Evolutionary conservation across 345 rosid species (phyloP), one percentile per base, ranked within the genome.

Genomic region (Camelina sativa): DNA sequence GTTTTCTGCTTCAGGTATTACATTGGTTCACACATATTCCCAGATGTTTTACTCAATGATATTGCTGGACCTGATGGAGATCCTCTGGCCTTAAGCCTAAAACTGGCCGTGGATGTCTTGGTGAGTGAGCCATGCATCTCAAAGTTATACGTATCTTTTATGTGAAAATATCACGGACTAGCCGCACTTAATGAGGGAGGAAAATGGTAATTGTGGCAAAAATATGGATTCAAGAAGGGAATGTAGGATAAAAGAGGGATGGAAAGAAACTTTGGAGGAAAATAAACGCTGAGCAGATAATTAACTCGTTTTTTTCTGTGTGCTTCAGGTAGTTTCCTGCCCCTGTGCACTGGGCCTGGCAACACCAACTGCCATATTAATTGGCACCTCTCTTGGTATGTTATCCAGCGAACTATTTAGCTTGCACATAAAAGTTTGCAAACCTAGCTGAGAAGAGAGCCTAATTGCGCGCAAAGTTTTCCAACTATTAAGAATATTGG

Each of bases 311-410:
- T 35, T 62, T 11, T 73, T 52, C 47, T 73, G 54, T 68, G 65
- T 68, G 62, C 53, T 67, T 67, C 91, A 94, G 98, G 97, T 91
- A 69, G 98, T 91, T 66, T 94, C 97, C 15, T 94, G 98, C 80
- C 98, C 98, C 23, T 88, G 97, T 79, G 98, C 97, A 52, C 83
- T 94, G 80, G 98, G 98, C 62, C 97, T 94, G 65, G 98, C 98
- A 72, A 90, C 98, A 56, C 98, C 98, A 51, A 91, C 98, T 4
- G 98, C 98, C 74, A 91, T 94, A 80, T 74, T 94, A 71, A 95
- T 94, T 58, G 98, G 98, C 86, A 94, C 97, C 48, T 94, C 93
- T 67, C 96, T 91, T 80, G 97, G 97, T 94, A 90, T 44, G 65
- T 25, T 65, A 62, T 75, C 63, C 51, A 46, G 72, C 71, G 44